phyloP scores from a whole-genome alignment of 768 basidiomycete species.

The Omphalotus guepiniiformis region DNA sequence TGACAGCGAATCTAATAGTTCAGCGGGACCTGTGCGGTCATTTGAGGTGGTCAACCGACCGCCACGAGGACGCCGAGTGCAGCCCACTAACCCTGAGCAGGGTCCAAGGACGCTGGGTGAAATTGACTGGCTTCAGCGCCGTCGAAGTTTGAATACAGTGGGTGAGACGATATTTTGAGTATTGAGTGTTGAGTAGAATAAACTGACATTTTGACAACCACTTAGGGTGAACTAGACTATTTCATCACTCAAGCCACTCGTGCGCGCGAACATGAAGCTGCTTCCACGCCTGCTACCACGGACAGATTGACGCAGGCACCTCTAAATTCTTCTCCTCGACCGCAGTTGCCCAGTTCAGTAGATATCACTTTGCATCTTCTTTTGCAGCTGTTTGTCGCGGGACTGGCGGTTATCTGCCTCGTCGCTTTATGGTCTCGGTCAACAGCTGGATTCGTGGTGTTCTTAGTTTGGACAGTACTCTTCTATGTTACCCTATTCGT shows the following conservation, averaged over 20 bases:
- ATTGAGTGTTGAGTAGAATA: constrained; percentile 32
- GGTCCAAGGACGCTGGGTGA: constrained; percentile 28
- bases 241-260: constrained; percentile 54
- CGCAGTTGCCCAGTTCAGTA: constrained; percentile 33
- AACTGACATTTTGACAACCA: constrained; percentile 14
- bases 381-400: constrained; percentile 56
- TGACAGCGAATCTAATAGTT: constrained; percentile 41
- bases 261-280: constrained; percentile 28
- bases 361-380: constrained; percentile 43
- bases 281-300: constrained; percentile 49
- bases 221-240: constrained; percentile 73
- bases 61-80: constrained; percentile 25
- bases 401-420: constrained; percentile 52
- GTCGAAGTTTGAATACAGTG: constrained; percentile 66
- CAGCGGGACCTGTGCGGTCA: constrained; percentile 30
- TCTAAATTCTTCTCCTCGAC: constrained; percentile 2
- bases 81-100: not conserved
- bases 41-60: constrained; percentile 56
- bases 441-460: constrained; percentile 54
- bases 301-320: constrained; percentile 28
- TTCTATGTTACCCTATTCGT: constrained; percentile 54
- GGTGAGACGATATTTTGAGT: too few species aligned
- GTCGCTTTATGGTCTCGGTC: constrained; percentile 56
- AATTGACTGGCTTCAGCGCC: constrained; percentile 73
- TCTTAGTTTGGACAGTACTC: constrained; percentile 54